These are phyloP conservation scores for Helicostylum pulchrum DNA, from an alignment of 192 early-diverging fungal genomes.

Conservation along the genomic window DNA sequence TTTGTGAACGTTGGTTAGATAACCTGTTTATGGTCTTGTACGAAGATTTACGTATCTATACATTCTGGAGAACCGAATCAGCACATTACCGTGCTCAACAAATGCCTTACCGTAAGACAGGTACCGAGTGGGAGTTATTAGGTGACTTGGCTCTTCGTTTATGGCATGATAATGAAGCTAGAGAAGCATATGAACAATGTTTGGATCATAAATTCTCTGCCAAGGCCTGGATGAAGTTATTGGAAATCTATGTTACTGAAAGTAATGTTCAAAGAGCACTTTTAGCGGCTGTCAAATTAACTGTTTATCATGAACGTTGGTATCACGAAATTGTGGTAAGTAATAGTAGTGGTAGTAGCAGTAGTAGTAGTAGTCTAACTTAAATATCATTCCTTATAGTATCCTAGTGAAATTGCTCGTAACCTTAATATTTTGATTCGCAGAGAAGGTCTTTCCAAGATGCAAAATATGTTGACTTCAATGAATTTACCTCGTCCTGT, in stretches of 20 bases:
- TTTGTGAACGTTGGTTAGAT: conserved; percentile 99
- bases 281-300: conserved; percentile 76
- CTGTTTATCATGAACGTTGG: conserved; percentile 84
- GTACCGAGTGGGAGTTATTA: conserved; percentile 97
- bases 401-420: conserved; percentile 83
- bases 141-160: conserved; percentile 90
- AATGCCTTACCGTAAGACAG: conserved; percentile 85
- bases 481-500: conserved; percentile 82
- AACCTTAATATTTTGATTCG: conserved; percentile 83
- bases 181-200: conserved; percentile 86
- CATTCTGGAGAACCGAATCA: conserved; percentile 86
- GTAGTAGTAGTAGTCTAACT: conserved; percentile 16
- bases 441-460: conserved; percentile 87
- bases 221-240: conserved; percentile 80
- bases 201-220: conserved; percentile 89
- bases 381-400: conserved; percentile 43
- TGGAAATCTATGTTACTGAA: conserved; percentile 79
- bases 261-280: conserved; percentile 80
- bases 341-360: conserved; percentile 20
- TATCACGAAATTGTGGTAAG: conserved; percentile 86
- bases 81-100: conserved; percentile 71
- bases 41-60: conserved; percentile 91
- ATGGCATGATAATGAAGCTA: conserved; percentile 85
- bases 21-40: conserved; percentile 99
- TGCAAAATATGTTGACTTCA: conserved; percentile 85